Percentiles rank a stretch among this genome's conserved stretches.
Evolutionary conservation across 2,329 filamentous ascomycete species (phyloP).

Genomic region (Fusarium redolens): DNA sequence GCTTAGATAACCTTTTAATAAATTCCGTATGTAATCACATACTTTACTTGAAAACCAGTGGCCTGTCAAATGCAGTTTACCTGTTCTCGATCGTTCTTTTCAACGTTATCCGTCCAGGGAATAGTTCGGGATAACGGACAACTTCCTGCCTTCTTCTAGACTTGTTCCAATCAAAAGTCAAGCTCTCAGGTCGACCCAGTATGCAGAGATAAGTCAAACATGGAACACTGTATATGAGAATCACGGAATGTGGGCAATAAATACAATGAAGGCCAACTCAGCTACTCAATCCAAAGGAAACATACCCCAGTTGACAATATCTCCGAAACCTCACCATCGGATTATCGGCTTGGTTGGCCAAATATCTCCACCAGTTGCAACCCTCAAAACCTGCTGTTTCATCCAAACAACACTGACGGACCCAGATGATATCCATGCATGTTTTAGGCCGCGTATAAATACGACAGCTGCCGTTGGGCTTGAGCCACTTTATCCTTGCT

Average conservation of each 20-base stretch:
- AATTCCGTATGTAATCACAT: not conserved
- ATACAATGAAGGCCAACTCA: not conserved
- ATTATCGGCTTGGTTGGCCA: not conserved
- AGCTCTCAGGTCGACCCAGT: not conserved
- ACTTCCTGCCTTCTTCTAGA: too few relatives aligned
- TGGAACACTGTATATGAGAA: too few relatives aligned
- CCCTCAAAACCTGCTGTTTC: not conserved
- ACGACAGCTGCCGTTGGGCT: not conserved
- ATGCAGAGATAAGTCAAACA: too few relatives aligned
- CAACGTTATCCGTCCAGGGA: rapidly evolving
- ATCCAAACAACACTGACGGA: not conserved
- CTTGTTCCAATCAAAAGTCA: rapidly evolving
- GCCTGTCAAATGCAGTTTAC: not conserved
- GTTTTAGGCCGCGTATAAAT: not conserved
- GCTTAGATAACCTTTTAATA: constrained; percentile 7
- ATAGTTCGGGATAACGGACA: rapidly evolving
- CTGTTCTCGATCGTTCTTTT: not conserved
- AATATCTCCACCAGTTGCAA: constrained; percentile 26
- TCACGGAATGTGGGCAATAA: not conserved
- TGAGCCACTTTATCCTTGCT: constrained; percentile 12
- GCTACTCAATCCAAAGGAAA: not conserved
- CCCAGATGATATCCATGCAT: not conserved
- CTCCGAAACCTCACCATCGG: not conserved
- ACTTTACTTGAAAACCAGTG: not conserved
- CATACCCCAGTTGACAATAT: not conserved